Evolutionary conservation across 2,329 filamentous ascomycete species (phyloP), one percentile per base, ranked within the genome.

Genomic region (Trichothecium sympodiale): DNA sequence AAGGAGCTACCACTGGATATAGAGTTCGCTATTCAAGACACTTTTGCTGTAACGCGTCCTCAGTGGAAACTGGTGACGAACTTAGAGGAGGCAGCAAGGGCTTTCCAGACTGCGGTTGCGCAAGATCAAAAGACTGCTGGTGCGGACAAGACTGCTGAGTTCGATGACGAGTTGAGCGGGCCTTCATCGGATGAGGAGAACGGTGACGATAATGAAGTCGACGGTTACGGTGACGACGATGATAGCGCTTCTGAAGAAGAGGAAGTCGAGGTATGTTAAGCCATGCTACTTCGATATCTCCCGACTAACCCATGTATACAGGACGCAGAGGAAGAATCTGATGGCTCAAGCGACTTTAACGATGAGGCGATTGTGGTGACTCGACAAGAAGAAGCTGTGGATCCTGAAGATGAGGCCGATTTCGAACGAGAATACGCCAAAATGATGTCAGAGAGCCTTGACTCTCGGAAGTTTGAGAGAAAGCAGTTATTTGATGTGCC

Each of bases 341-440:
- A 38, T 7, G 17, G 64, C 28, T 74, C 74, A 27, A 80, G 71
- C 20, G 79, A 80, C 29, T 82, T 80, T 8, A 80, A 84, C 41
- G 87, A 95, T 43, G 88, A 96, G 54, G 77, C 83, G 17, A 94
- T 96, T 46, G 74, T 95, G 30, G 89, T 98, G 33, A 93, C 86
- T 31, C 79, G 88, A 41, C 81, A 89, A 51, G 84, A 94, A 55
- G 86, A 95, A 54, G 76, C 89, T 48, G 72, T 88, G 38, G 88
- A 98, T 46, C 88, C 89, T 1, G 88, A 95, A 60, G 86, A 82
- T 29, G 91, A 98, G 52, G 91, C 89, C 6, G 91, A 98, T 29
- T 98, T 98, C 54, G 93, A 98, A 53, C 84, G 89, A 48, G 91
- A 96, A 59, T 91, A 94, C 56, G 88, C 91, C 27, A 95, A 94